Base-by-base conservation (phyloP, 768 basidiomycete species). In the Pholiota conissans region DNA sequence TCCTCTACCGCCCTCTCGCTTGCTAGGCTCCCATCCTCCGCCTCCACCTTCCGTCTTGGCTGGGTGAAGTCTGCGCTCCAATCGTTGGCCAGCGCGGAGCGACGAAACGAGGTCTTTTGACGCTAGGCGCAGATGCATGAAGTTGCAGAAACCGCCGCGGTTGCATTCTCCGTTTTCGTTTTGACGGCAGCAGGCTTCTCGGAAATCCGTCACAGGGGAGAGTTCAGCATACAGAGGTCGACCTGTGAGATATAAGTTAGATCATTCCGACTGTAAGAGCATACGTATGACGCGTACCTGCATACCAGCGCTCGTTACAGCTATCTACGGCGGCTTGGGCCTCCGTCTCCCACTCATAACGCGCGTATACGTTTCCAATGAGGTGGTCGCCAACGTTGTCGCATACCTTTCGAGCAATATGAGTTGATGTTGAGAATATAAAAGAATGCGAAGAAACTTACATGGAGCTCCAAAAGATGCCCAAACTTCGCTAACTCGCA, bases 311-410 rank as follows among this genome's bases (percentile, higher is more conserved):
- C 66, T 96, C 90, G 66, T 98, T 98, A 62, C 98, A 77, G 57
- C 84, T 91, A 65, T 96, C 93, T 5, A 98, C 93, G 2, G 96
- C 96, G 28, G 87, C 78, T 67, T 94, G 90, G 8, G 96, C 96
- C 70, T 99, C 96, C 0, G 95, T 95, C 74, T 99, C 96, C 95
- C 94, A 97, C 68, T 99, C 96, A 68, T 92, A 99, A 22, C 96
- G 86, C 3, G 95, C 96, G 69, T 99, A 99, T 2, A 99, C 96
- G 65, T 98, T 97, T 22, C 95, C 95, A 66, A 96, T 93, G 24
- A 98, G 79, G 69, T 99, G 96, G 69, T 98, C 97, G n/a, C 97
- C 97, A 30, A 99, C 95, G 68, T 99, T 99, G 76, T 99, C 96
- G 69, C 96, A 99, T 11, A 99, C 90, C 90, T 91, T 40, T 24